Conservation (phyloP, 305 asterid species). For the Fraxinus ornus region DNA sequence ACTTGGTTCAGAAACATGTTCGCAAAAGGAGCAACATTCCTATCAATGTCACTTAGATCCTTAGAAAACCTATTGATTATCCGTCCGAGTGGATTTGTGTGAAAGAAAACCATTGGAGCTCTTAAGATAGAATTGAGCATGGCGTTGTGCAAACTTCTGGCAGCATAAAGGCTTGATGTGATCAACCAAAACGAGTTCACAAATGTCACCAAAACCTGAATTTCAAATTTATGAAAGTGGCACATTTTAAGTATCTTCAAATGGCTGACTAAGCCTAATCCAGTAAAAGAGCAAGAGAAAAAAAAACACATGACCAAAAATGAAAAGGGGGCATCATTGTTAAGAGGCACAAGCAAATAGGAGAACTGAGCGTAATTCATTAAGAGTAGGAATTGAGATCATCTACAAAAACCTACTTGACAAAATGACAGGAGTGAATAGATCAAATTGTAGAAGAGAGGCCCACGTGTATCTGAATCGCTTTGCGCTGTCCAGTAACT, state of each 20-base stretch:
- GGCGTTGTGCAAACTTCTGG: conserved; percentile 65
- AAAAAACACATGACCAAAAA: conserved; percentile 12
- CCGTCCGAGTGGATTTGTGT: conserved; percentile 96
- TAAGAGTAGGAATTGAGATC: not conserved
- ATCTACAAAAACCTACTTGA: conserved; percentile 59
- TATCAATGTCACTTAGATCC: conserved; percentile 91
- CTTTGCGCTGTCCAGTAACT: conserved; percentile 87
- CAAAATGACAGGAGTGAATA: conserved; percentile 74
- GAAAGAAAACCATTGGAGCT: conserved; percentile 97
- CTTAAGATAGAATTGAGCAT: conserved; percentile 84
- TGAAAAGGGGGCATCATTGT: conserved; percentile 3
- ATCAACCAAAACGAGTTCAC: conserved; percentile 89
- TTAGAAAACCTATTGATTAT: conserved; percentile 94
- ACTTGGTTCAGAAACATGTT: conserved; percentile 78
- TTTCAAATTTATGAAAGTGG: conserved; percentile 26
- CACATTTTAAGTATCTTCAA: conserved; percentile 18
- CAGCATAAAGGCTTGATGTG: conserved; percentile 87
- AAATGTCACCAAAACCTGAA: conserved; percentile 73
- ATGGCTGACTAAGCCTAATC: conserved; percentile 2
- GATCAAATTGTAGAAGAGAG: conserved; percentile 70
- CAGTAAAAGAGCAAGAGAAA: conserved; percentile 5
- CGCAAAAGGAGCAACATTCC: conserved; percentile 77
- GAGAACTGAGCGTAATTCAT: not conserved
- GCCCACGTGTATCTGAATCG: conserved; percentile 40
- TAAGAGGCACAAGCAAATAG: conserved; percentile 8